Percentiles rank a stretch among this genome's conserved stretches.
Conservation (phyloP, 2,329 filamentous ascomycete species). For the Neonectria magnoliae region DNA sequence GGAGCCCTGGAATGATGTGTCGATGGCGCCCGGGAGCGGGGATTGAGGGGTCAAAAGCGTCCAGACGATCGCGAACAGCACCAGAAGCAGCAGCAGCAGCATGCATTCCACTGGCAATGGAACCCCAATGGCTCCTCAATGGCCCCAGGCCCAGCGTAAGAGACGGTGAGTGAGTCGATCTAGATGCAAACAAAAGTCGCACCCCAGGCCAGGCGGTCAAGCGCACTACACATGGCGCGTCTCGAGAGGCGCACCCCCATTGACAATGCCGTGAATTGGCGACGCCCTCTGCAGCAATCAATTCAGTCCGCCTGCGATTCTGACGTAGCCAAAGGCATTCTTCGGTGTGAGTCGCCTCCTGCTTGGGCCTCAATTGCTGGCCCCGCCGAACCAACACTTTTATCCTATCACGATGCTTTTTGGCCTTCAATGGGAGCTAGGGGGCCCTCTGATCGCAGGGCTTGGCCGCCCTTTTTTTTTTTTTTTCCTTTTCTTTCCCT, state of each 20-base stretch:
- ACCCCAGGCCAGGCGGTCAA: constrained; percentile 22
- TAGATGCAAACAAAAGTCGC: constrained; percentile 10
- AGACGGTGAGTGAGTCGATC: constrained; percentile 28
- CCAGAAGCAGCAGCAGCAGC: constrained; percentile 7
- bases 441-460: not conserved
- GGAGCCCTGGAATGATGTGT: no score
- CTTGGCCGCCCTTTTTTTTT: constrained; percentile 5
- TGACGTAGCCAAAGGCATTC: constrained; percentile 18
- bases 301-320: constrained; percentile 11
- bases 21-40: constrained; percentile 16
- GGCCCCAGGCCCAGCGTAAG: constrained; percentile 5
- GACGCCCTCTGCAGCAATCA: constrained; percentile 13
- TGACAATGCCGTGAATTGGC: constrained; percentile 18
- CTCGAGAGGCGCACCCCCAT: constrained; percentile 6
- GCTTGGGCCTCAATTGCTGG: constrained; percentile 14
- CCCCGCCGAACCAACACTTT: constrained; percentile 13
- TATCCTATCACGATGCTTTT: constrained; percentile 3
- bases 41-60: constrained; percentile 9
- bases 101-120: constrained; percentile 9
- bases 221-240: constrained; percentile 12
- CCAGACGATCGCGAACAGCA: constrained; percentile 10
- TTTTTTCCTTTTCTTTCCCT: not conserved
- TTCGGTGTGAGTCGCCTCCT: constrained; percentile 22
- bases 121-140: constrained; percentile 15
- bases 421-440: not conserved